Evolutionary conservation across 2,329 filamentous ascomycete species (phyloP).

Genomic region (Diaporthe sp.): DNA sequence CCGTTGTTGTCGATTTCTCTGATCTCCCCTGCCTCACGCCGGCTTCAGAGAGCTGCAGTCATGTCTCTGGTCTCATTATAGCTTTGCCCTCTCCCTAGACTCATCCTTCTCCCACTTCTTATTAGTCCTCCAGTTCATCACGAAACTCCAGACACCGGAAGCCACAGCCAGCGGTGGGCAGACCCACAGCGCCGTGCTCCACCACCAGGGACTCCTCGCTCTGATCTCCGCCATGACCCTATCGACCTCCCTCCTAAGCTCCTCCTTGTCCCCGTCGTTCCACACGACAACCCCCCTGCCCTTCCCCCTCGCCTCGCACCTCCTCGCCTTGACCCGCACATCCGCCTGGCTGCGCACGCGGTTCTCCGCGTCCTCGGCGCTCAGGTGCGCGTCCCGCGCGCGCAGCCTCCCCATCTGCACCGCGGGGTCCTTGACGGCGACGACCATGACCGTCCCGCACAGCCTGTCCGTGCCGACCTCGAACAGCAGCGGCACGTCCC

Average conservation of each 20-base stretch:
- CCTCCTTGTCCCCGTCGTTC: slow-evolving; percentile 85
- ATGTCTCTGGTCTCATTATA: slow-evolving; percentile 47
- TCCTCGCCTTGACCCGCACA: slow-evolving; percentile 83
- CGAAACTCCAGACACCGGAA: slow-evolving; percentile 78
- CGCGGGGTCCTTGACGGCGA: slow-evolving; percentile 82
- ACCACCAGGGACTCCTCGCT: slow-evolving; percentile 80
- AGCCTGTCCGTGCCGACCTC: slow-evolving; percentile 88
- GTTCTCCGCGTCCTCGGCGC: slow-evolving; percentile 87
- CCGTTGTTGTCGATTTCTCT: neutral
- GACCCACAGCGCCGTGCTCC: slow-evolving; percentile 78
- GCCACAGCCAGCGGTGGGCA: slow-evolving; percentile 81
- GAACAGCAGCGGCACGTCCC: slow-evolving; percentile 93
- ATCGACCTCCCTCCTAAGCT: slow-evolving; percentile 76
- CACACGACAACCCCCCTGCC: slow-evolving; percentile 84
- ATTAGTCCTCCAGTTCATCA: slow-evolving; percentile 78
- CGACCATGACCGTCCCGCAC: slow-evolving; percentile 88
- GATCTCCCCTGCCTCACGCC: neutral
- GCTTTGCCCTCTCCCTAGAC: slow-evolving; percentile 58
- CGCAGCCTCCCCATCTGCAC: slow-evolving; percentile 86
- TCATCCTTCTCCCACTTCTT: slow-evolving; percentile 75
- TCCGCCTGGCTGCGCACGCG: slow-evolving; percentile 89
- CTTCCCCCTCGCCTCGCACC: slow-evolving; percentile 74
- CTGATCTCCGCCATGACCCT: slow-evolving; percentile 74
- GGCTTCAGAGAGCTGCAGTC: neutral
- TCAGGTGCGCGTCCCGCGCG: slow-evolving; percentile 82